phyloP scores from a whole-genome alignment of 2,329 filamentous ascomycete species.

The Seiridium unicorne region DNA sequence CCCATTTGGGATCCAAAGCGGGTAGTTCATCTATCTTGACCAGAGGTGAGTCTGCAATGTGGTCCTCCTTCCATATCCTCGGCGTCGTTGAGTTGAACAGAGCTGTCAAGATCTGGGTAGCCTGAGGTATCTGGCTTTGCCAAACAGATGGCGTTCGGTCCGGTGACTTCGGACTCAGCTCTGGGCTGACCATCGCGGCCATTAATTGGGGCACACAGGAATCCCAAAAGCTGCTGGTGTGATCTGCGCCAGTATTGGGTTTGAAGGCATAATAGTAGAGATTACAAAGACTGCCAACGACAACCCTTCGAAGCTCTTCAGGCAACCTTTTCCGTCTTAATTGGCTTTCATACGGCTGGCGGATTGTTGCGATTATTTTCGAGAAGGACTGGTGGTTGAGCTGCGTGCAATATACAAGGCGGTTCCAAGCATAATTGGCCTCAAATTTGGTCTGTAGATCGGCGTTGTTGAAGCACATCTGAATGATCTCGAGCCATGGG shows the following conservation, averaged over 20 bases:
- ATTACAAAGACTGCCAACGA: slow-evolving; percentile 72
- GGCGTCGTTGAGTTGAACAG: slow-evolving; percentile 61
- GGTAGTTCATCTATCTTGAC: slow-evolving; percentile 75
- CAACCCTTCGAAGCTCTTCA: slow-evolving; percentile 55
- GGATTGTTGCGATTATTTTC: slow-evolving; percentile 54
- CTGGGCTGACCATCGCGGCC: slow-evolving; percentile 47
- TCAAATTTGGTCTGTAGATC: slow-evolving; percentile 70
- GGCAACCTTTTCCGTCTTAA: slow-evolving; percentile 64
- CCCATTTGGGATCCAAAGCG: slow-evolving; percentile 81
- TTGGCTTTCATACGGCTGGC: slow-evolving; percentile 67
- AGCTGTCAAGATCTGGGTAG: slow-evolving; percentile 69
- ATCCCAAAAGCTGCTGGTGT: slow-evolving; percentile 78
- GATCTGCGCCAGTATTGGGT: slow-evolving; percentile 62
- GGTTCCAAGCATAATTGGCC: slow-evolving; percentile 83
- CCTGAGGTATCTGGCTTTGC: slow-evolving; percentile 52
- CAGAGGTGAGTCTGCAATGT: slow-evolving; percentile 59
- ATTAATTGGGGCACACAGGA: slow-evolving; percentile 67
- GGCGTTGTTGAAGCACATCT: slow-evolving; percentile 79
- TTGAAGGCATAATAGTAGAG: slow-evolving; percentile 81
- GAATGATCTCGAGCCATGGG: slow-evolving; percentile 75
- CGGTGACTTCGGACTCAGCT: slow-evolving; percentile 21
- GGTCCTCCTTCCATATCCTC: slow-evolving; percentile 72
- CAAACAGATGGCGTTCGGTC: slow-evolving; percentile 33
- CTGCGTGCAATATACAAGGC: slow-evolving; percentile 73
- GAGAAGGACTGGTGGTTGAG: slow-evolving; percentile 59